These are phyloP conservation scores for Cladophialophora immunda DNA, from an alignment of 2,329 filamentous ascomycete genomes.

Conservation along the genomic window DNA sequence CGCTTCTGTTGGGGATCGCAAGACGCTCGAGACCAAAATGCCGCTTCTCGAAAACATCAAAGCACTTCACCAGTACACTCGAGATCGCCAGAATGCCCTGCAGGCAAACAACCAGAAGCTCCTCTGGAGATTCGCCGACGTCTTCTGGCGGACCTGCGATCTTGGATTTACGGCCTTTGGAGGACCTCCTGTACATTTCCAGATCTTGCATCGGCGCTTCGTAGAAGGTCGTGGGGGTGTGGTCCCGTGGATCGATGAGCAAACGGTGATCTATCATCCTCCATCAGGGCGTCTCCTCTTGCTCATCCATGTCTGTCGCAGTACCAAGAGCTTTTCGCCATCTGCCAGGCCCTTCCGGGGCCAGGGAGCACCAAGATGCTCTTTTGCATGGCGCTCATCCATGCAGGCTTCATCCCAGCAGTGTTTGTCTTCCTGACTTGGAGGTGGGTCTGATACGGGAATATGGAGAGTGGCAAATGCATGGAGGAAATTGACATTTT, in stretches of 20 bases:
- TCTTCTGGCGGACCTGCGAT: constrained; percentile 61
- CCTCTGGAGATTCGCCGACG: constrained; percentile 44
- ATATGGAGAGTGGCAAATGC: background rate
- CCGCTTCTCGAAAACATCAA: constrained; percentile 6
- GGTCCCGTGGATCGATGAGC: constrained; percentile 72
- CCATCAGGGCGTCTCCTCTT: background rate
- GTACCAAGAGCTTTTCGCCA: constrained; percentile 77
- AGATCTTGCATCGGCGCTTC: constrained; percentile 71
- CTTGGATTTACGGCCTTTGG: constrained; percentile 73
- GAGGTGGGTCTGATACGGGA: constrained; percentile 56
- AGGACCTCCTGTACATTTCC: constrained; percentile 74
- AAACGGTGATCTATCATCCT: constrained; percentile 60
- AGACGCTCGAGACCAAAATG: constrained; percentile 1
- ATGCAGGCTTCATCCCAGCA: constrained; percentile 66
- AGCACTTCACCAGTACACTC: constrained; percentile 12
- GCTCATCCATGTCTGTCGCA: constrained; percentile 43
- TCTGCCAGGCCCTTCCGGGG: constrained; percentile 73
- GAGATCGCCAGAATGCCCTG: constrained; percentile 20
- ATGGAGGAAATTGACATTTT: background rate
- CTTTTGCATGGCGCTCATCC: constrained; percentile 72
- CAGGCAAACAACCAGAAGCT: constrained; percentile 44
- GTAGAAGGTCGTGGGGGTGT: constrained; percentile 58
- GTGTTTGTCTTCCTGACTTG: constrained; percentile 70
- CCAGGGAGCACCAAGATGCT: constrained; percentile 76
- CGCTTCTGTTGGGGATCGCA: background rate